Percentiles rank a stretch among this genome's conserved stretches.
Evolutionary conservation across 202 grass and related monocot species (phyloP).

Genomic region (Schoenoplectus tabernaemontani): DNA sequence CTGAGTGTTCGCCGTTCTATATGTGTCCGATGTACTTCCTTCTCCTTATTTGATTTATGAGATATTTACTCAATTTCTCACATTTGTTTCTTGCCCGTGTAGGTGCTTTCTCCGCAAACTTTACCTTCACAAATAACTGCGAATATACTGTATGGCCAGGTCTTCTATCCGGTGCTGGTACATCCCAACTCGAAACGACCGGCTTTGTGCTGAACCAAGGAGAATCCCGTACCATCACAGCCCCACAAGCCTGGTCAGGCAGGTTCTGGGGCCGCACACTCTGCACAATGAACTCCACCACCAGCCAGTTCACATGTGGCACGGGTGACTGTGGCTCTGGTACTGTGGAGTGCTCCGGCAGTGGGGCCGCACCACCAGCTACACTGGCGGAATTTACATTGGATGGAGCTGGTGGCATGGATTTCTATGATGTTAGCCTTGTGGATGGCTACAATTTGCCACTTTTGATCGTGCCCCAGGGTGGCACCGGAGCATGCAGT

Average conservation of each 20-base stretch:
- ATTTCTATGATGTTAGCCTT: conserved; percentile 94
- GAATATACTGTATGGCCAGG: conserved; percentile 80
- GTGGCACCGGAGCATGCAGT: conserved; percentile 43
- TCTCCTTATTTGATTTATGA: background rate
- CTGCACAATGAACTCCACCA: conserved; percentile 40
- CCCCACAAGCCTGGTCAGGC: conserved; percentile 61
- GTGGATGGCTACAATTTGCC: conserved; percentile 87
- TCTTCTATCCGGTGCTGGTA: conserved; percentile 62
- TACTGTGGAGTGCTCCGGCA: conserved; percentile 43
- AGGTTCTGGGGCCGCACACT: conserved; percentile 81
- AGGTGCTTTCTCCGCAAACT: conserved; percentile 49
- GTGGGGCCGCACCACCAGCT: conserved; percentile 41
- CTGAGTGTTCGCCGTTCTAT: no score
- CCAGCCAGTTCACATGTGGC: conserved; percentile 50
- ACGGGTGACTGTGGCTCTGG: conserved; percentile 74
- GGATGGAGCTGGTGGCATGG: conserved; percentile 44
- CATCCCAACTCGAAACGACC: conserved; percentile 45
- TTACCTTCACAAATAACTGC: conserved; percentile 71
- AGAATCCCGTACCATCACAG: conserved; percentile 41
- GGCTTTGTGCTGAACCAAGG: conserved; percentile 61
- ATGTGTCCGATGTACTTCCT: no score
- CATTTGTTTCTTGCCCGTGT: background rate
- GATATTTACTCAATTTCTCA: background rate
- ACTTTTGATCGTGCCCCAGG: conserved; percentile 51
- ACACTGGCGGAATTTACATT: conserved; percentile 82